Base-by-base conservation (phyloP, 1,284 basidiomycete species). In the Ceratobasidium sp. region DNA sequence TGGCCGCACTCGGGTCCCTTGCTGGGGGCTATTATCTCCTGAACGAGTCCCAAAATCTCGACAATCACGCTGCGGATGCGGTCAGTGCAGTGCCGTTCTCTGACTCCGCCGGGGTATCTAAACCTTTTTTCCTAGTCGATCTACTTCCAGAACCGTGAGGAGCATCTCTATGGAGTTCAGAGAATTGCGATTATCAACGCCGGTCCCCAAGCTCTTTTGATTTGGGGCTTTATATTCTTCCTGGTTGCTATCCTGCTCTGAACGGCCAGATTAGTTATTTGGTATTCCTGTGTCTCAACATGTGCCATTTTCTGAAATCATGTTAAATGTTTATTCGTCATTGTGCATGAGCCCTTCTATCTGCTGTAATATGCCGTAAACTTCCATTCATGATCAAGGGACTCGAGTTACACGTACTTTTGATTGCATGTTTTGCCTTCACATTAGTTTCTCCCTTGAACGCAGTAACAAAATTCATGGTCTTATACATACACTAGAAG, bases 161-260 rank as follows among this genome's bases (percentile, higher is more conserved):
- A 74, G 19, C 17, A 34, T 19, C 11, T 34, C 13, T 65, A 52
- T n/a, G 71, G 71, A 7, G 61, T 74, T 11, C 71, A 74, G 25
- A 32, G 22, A n/a, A 74, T 74, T 19, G 71, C 71, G 7, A 65
- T 74, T 2, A 54, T 74, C 7, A 74, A 74, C n/a, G 59, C 71
- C 1, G 32, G 43, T 17, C 71, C 71, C 19, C 71, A 74, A 52
- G 59, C 59, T 1, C 56, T 74, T 7, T 37, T 74, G 32, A 13
- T 44, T 6, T 74, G 71, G 71, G 32, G 44, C 2, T 74, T 74
- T 44, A 74, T 74, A 8, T 74, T 74, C 32, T 56, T 74, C 49
- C 8, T 74, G 6, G 46, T 34, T 29, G 49, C 32, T 17, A 34
- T 52, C 43, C 22, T 54, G 17, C 37, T 52, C 2, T 62, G 40